phyloP scores from a whole-genome alignment of 805 yeast genomes.

The Nakazawaea peltata region DNA sequence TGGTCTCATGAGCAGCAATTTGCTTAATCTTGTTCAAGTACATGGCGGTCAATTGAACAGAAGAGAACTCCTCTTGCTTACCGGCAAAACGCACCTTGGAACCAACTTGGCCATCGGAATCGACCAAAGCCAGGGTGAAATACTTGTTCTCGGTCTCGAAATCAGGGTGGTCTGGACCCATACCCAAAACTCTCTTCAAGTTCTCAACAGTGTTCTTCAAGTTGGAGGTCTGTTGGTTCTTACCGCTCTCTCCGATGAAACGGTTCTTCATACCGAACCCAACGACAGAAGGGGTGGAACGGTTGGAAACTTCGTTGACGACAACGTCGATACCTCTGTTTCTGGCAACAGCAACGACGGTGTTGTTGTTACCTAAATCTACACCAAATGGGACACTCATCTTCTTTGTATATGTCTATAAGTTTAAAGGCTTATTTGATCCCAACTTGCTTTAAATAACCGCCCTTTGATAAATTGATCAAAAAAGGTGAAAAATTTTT shows the following conservation, averaged over 20 bases:
- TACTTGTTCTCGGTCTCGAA: conserved; percentile 65
- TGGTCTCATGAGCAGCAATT: conserved; percentile 74
- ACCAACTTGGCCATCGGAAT: conserved; percentile 69
- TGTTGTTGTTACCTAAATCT: conserved; percentile 92
- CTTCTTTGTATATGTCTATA: conserved; percentile 1
- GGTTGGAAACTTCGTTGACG: conserved; percentile 97
- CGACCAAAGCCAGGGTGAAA: conserved; percentile 64
- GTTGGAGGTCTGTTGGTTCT: conserved; percentile 94
- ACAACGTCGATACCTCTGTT: conserved; percentile 98
- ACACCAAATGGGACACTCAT: conserved; percentile 97
- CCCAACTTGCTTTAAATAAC: too few species aligned
- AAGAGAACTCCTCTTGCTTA: conserved; percentile 67
- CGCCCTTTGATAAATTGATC: too few species aligned
- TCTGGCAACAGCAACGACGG: conserved; percentile 94
- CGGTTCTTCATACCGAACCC: conserved; percentile 90
- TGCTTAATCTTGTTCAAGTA: conserved; percentile 85
- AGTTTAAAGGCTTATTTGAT: too few species aligned
- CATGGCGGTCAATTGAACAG: conserved; percentile 93
- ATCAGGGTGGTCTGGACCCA: conserved; percentile 68
- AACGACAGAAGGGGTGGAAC: conserved; percentile 83
- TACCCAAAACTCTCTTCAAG: conserved; percentile 87
- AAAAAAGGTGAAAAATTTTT: too few species aligned
- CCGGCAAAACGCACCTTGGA: conserved; percentile 82
- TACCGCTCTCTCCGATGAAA: conserved; percentile 91
- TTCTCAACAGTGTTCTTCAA: conserved; percentile 94